Evolutionary conservation across 768 basidiomycete species (phyloP).

Genomic region (Tephrocybe sp.): DNA sequence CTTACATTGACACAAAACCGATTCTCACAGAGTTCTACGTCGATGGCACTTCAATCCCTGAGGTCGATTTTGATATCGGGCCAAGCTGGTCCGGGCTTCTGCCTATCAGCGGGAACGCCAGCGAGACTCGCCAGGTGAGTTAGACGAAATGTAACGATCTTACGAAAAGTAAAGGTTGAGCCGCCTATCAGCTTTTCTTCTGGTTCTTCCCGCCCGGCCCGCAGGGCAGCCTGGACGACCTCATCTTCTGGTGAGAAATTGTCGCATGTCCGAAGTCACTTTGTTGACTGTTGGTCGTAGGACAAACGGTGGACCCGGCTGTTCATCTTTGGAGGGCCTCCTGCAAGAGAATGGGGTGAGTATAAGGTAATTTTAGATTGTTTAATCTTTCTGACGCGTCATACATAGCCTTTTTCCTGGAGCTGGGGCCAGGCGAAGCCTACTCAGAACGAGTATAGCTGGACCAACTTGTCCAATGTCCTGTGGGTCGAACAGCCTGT

Average conservation of each 20-base stretch:
- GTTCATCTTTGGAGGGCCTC: slow-evolving; percentile 69
- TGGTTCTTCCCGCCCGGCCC: slow-evolving; percentile 85
- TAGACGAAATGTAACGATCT: no score
- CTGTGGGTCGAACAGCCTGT: slow-evolving; percentile 80
- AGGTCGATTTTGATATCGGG: slow-evolving; percentile 71
- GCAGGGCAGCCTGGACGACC: slow-evolving; percentile 64
- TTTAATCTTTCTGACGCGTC: neutral
- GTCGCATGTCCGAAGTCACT: neutral
- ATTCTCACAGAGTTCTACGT: slow-evolving; percentile 60
- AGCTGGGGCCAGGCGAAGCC: slow-evolving; percentile 59
- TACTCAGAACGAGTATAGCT: slow-evolving; percentile 63
- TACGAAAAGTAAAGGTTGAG: neutral
- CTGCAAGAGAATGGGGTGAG: slow-evolving; percentile 74
- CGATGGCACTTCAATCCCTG: slow-evolving; percentile 60
- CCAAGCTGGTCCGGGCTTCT: slow-evolving; percentile 74
- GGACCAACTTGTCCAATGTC: slow-evolving; percentile 77
- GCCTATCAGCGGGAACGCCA: slow-evolving; percentile 56
- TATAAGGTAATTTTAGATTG: neutral
- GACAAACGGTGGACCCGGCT: slow-evolving; percentile 80
- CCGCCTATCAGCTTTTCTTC: slow-evolving; percentile 59
- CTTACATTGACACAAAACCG: no score
- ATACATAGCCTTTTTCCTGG: slow-evolving; percentile 63
- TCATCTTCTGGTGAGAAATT: slow-evolving; percentile 69
- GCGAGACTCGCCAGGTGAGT: slow-evolving; percentile 63
- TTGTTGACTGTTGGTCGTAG: slow-evolving; percentile 27